Evolutionary conservation across 352 stramenopile species (phyloP).

Genomic region (Pythium chondricola): DNA sequence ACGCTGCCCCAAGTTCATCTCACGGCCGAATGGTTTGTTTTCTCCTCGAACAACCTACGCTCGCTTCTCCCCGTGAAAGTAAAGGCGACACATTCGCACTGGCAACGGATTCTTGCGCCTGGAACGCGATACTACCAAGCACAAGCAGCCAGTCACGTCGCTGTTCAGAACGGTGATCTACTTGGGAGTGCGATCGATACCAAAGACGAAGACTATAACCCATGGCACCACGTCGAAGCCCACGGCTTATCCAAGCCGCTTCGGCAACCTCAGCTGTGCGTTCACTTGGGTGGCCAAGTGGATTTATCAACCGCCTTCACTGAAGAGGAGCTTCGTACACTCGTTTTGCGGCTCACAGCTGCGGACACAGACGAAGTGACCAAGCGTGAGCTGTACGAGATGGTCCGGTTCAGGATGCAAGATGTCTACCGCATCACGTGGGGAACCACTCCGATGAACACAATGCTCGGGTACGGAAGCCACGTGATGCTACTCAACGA

Average conservation of each 20-base stretch:
- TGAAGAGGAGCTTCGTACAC: slow-evolving; percentile 25
- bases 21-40: slow-evolving; percentile 45
- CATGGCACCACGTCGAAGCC: slow-evolving; percentile 55
- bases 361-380: not conserved
- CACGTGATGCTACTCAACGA: slow-evolving; percentile 74
- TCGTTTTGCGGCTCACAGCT: slow-evolving; percentile 25
- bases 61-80: slow-evolving; percentile 17
- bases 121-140: slow-evolving; percentile 32
- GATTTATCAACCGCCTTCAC: slow-evolving; percentile 41
- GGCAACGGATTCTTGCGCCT: slow-evolving; percentile 32
- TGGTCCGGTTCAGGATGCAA: slow-evolving; percentile 45
- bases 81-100: slow-evolving; percentile 8
- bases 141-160: slow-evolving; percentile 22
- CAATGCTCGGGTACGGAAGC: slow-evolving; percentile 35
- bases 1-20: slow-evolving; percentile 33
- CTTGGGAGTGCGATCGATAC: slow-evolving; percentile 32
- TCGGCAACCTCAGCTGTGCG: slow-evolving; percentile 31
- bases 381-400: slow-evolving; percentile 3
- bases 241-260: slow-evolving; percentile 51
- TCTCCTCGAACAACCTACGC: slow-evolving; percentile 33
- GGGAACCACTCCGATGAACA: slow-evolving; percentile 36
- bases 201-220: slow-evolving; percentile 36
- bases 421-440: slow-evolving; percentile 63
- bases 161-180: slow-evolving; percentile 29
- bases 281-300: slow-evolving; percentile 61